phyloP scores from a whole-genome alignment of 306 rosid species.

The Inga laurina region DNA sequence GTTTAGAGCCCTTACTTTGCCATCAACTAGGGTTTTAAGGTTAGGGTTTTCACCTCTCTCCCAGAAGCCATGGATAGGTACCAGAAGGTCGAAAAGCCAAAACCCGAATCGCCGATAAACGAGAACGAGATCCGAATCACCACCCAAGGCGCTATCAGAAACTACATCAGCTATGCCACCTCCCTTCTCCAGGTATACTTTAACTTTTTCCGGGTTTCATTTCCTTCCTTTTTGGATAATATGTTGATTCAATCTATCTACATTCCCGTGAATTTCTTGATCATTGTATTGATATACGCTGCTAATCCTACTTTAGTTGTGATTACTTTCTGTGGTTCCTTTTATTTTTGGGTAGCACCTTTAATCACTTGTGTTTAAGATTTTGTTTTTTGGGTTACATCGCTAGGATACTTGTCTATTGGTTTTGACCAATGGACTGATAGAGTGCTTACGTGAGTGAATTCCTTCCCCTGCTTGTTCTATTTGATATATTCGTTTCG shows the following conservation, averaged over 20 bases:
- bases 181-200: constrained; percentile 78
- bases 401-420: constrained; percentile 9
- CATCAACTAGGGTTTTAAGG: constrained; percentile 62
- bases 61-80: constrained; percentile 79
- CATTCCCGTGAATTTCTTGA: constrained; percentile 14
- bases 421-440: neutral
- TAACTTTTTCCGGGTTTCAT: no score
- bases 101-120: constrained; percentile 78
- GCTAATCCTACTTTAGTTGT: neutral
- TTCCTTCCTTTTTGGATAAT: neutral
- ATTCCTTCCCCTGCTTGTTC: neutral
- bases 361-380: neutral
- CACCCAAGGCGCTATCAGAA: constrained; percentile 90
- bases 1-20: constrained; percentile 5
- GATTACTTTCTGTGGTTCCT: neutral
- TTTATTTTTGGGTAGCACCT: neutral
- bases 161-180: constrained; percentile 94
- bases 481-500: neutral
- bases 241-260: neutral
- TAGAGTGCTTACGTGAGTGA: neutral
- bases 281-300: neutral
- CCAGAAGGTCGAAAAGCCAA: constrained; percentile 87
- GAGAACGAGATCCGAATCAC: constrained; percentile 95
- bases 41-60: constrained; percentile 39
- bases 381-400: neutral